phyloP scores from a whole-genome alignment of 108 stramenopile genomes.

The Cylindrotheca closterium region DNA sequence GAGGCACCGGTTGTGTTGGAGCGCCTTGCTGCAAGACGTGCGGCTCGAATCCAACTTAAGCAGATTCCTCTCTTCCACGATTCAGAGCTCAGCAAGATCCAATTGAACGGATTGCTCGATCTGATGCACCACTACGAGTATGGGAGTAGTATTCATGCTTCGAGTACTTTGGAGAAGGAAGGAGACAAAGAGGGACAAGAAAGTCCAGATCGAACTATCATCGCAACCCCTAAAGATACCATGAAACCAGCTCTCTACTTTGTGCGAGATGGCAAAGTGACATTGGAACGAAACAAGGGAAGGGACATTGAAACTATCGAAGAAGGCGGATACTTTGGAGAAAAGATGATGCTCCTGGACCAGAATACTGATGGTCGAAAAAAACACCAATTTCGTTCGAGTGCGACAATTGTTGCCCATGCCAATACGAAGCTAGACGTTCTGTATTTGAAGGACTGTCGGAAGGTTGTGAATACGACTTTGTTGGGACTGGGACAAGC shows the following conservation, averaged over 20 bases:
- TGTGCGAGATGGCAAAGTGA: conserved; percentile 54
- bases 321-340: conserved; percentile 62
- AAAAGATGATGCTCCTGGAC: conserved; percentile 50
- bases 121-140: conserved; percentile 44
- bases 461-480: conserved; percentile 50
- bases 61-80: too few relatives aligned
- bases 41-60: too few relatives aligned
- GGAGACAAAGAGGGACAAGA: too few relatives aligned
- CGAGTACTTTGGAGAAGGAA: conserved; percentile 70
- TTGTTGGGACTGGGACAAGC: conserved; percentile 36
- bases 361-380: conserved; percentile 32
- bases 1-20: too few relatives aligned
- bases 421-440: conserved; percentile 62
- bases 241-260: conserved; percentile 51
- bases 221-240: too few relatives aligned
- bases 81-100: too few relatives aligned
- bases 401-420: conserved; percentile 25
- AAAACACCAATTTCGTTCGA: conserved; percentile 12
- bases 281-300: conserved; percentile 14
- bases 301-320: conserved; percentile 27
- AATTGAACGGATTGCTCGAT: conserved; percentile 43
- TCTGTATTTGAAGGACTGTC: conserved; percentile 61
- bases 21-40: too few relatives aligned
- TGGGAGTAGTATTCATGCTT: conserved; percentile 41
- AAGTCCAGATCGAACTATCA: too few relatives aligned